Evolutionary conservation across 441 rosid species (phyloP).

Genomic region (Populus hybrid): DNA sequence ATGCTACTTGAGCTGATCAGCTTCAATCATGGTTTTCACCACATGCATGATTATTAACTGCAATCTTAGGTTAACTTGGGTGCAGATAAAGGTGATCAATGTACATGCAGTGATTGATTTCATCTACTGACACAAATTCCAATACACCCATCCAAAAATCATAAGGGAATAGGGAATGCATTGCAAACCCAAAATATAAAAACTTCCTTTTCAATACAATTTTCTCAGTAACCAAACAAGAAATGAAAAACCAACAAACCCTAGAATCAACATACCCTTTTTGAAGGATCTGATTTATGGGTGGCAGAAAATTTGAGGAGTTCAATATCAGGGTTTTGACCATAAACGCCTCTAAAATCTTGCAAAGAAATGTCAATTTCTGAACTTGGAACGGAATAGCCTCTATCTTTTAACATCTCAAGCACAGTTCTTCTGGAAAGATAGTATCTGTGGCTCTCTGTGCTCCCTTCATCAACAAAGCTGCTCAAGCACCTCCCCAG

Average conservation of each 20-base stretch:
- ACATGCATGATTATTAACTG: not conserved
- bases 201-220: not conserved
- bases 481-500: conserved; percentile 45
- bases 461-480: conserved; percentile 53
- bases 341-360: conserved; percentile 58
- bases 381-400: conserved; percentile 56
- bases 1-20: not conserved
- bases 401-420: conserved; percentile 90
- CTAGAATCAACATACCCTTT: conserved; percentile 39
- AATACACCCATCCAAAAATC: not conserved
- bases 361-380: conserved; percentile 63
- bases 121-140: not conserved
- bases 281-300: conserved; percentile 54
- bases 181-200: not conserved
- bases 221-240: conserved; percentile 9
- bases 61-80: not conserved
- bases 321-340: conserved; percentile 59
- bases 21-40: not conserved
- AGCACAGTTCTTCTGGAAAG: conserved; percentile 64
- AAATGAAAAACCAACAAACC: not conserved
- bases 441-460: conserved; percentile 69
- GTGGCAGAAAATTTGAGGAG: conserved; percentile 58
- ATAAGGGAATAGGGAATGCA: not conserved
- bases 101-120: not conserved
- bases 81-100: not conserved